Evolutionary conservation across 2,329 filamentous ascomycete species (phyloP), one percentile per base, ranked within the genome.

Genomic region (Nigrospora oryzae): DNA sequence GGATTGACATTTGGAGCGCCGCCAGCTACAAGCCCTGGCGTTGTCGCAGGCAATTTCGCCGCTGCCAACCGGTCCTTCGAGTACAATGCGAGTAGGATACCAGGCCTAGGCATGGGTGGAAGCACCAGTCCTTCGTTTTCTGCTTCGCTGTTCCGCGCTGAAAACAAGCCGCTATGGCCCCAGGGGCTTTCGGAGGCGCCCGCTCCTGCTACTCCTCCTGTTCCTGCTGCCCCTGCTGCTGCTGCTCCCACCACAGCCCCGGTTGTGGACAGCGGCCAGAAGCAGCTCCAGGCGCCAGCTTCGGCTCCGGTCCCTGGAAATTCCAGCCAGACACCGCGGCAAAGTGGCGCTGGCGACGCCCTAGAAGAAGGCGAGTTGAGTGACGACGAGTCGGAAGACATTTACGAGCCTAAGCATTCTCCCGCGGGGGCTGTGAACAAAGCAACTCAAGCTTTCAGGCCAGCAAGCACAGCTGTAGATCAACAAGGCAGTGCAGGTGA

Each of bases 331-430:
- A 14, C 13, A 16, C 34, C 3, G 34, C 34, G 5, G 5, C 14
- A n/a, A 6, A n/a, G 15, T 16, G 15, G 5, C 34, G 40, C 11
- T 19, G 38, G 47, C 4, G 48, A 47, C 19, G 36, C 36, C 3
- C 51, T 56, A 23, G 86, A 93, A 56, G 87, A 94, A 55, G 86
- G 85, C 14, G 88, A 94, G 60, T 61, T 93, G 30, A 86, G 80
- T 50, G 87, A 91, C 54, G 77, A 73, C 15, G 81, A 84, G 53
- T 71, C 75, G 40, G 75, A 80, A 41, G 74, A 80, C 53, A 54
- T 74, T 3, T 79, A 80, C 49, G 73, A 77, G 40, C 69, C 73
- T 11, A 53, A 52, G 39, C 55, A 54, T 38, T 31, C 44, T 14
- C 44, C 35, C 13, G 19, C 41, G 39, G 16, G 34, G 35, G 19